Evolutionary conservation across 192 early-diverging fungal species (phyloP), one percentile per base, ranked within the genome.

Genomic region (Lunasporangiospora selenospora): DNA sequence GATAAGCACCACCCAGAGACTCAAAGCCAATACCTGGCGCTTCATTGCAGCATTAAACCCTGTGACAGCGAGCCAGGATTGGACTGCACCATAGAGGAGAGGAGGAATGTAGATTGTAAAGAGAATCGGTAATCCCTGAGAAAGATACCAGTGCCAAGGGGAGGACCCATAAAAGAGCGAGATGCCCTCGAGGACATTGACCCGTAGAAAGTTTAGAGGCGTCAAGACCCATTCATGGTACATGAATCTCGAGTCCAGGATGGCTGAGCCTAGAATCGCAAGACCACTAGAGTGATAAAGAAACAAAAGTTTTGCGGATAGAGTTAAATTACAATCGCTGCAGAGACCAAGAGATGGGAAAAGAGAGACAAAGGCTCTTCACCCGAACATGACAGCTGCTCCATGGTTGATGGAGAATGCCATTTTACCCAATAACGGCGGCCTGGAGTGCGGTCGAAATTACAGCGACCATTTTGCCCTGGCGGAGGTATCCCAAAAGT

Each of bases 121-220:
- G 21, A 97, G 76, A 2, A 92, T 65, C 0, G 96, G 95, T 12
- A 95, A 37, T 18, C 91, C 95, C 48, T 89, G 91, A 6, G 85
- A 81, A 15, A 96, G 60, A 65, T 99, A 97, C 91, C 94, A 99
- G 63, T 97, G 88, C 78, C 89, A 91, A 12, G 92, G 88, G 13
- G 96, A 89, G n/a, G 82, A 80, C 41, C 97, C 97, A 73, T 98
- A 99, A 81, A 96, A 99, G 0, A 89, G 57, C 4, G 92, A 88
- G 42, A 98, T 85, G 10, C 83, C 86, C 26, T 93, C 77, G 6
- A 88, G 50, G 24, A 99, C 85, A 58, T 99, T 99, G 67, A 93
- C 81, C 29, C 82, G 66, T 32, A 94, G 76, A 67, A 99, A 99
- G 29, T 89, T 87, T 47, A 81, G 81, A 0, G 93, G 93, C 13